Conservation (phyloP, 169 alveolate genomes). For the Babesia sp. region DNA sequence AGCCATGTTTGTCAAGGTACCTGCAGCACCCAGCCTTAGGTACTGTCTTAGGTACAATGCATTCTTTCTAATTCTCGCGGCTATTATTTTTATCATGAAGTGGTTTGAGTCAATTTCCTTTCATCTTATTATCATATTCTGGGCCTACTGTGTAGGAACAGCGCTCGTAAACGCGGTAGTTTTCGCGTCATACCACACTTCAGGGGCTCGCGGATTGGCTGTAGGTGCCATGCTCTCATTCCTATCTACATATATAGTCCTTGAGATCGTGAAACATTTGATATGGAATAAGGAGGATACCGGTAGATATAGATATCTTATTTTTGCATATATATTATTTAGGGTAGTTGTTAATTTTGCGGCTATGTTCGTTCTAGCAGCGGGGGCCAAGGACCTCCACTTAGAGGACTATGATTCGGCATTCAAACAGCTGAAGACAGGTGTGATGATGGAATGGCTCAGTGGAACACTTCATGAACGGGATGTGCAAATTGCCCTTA, state of each 20-base stretch:
- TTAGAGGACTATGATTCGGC: conserved; percentile 11
- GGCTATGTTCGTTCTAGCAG: conserved; percentile 12
- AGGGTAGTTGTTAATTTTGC: neutral
- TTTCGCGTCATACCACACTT: conserved; percentile 45
- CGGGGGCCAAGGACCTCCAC: conserved; percentile 2
- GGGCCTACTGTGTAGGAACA: conserved; percentile 34
- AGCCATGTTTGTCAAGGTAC: conserved; percentile 21
- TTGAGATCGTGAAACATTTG: conserved; percentile 10
- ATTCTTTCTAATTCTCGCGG: conserved; percentile 1
- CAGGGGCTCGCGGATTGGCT: conserved; percentile 35
- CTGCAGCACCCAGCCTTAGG: conserved; percentile 36
- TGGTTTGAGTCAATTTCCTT: conserved; percentile 20
- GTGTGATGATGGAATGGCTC: conserved; percentile 18
- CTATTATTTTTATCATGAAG: conserved; percentile 1
- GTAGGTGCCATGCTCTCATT: conserved; percentile 39
- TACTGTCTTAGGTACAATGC: conserved; percentile 35
- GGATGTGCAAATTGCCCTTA: neutral
- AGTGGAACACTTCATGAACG: conserved; percentile 27
- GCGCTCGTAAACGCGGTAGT: conserved; percentile 31
- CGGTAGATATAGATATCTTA: conserved; percentile 5
- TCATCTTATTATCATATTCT: conserved; percentile 2
- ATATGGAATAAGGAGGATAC: neutral
- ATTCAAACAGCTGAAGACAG: neutral
- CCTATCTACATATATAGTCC: conserved; percentile 21
- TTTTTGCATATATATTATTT: neutral